phyloP scores from a whole-genome alignment of 2,329 filamentous ascomycete genomes.

The Claviceps maximensis region DNA sequence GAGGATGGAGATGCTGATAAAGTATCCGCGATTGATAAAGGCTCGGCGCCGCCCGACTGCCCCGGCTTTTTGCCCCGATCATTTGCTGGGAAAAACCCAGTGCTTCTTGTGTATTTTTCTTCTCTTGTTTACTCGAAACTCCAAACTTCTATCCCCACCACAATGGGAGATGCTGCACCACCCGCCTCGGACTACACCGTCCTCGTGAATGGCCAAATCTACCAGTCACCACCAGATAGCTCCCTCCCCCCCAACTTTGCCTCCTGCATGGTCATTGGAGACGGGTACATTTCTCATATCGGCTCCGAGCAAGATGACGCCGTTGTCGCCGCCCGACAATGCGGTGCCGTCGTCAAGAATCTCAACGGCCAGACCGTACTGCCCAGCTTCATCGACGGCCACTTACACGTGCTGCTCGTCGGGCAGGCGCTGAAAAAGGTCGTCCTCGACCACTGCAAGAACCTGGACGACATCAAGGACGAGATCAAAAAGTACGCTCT shows the following conservation, averaged over 20 bases:
- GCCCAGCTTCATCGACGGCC: constrained; percentile 44
- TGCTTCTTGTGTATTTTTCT: neutral
- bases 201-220: constrained; percentile 12
- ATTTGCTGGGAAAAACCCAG: no score
- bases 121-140: neutral
- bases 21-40: no score
- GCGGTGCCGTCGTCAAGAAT: constrained; percentile 14
- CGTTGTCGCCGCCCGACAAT: constrained; percentile 12
- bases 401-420: constrained; percentile 41
- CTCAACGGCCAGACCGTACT: constrained; percentile 27
- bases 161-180: constrained; percentile 6
- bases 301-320: constrained; percentile 16
- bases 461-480: constrained; percentile 33
- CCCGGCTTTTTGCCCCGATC: no score
- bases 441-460: constrained; percentile 32
- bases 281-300: constrained; percentile 21
- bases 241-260: constrained; percentile 6
- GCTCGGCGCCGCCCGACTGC: no score
- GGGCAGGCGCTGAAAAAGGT: constrained; percentile 41
- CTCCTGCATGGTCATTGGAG: constrained; percentile 19
- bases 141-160: neutral
- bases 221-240: constrained; percentile 6
- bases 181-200: constrained; percentile 4
- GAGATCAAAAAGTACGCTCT: constrained; percentile 32
- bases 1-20: no score